Evolutionary conservation across 306 rosid species (phyloP).

Genomic region (Carpinus fangiana): DNA sequence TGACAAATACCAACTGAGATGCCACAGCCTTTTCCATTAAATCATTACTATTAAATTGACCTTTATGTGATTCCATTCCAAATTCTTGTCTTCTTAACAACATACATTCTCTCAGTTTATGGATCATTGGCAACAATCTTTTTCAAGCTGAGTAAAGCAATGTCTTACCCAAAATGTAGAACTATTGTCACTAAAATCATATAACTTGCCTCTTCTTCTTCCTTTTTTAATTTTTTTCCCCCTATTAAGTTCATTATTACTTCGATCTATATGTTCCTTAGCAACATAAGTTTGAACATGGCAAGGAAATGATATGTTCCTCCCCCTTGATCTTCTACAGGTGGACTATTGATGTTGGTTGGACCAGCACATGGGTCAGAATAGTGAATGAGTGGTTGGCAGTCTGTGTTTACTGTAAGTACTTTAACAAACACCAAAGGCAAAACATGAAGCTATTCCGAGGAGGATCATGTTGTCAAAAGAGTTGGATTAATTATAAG

Average conservation of each 20-base stretch:
- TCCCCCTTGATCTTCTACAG: conserved; percentile 38
- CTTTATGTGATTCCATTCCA: not conserved
- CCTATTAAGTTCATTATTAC: not conserved
- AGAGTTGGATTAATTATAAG: not conserved
- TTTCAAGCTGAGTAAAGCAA: not conserved
- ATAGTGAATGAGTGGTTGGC: conserved; percentile 95
- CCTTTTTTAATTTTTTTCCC: not conserved
- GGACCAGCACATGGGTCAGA: conserved; percentile 98
- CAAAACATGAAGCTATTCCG: not conserved
- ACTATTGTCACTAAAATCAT: not conserved
- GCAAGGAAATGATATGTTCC: conserved; percentile 10
- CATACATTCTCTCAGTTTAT: not conserved
- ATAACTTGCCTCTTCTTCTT: not conserved
- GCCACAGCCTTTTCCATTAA: not conserved
- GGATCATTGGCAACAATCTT: not conserved
- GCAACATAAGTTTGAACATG: not conserved
- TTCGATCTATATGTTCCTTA: not conserved
- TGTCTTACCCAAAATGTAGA: not conserved
- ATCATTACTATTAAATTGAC: not conserved
- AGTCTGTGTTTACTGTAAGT: conserved; percentile 89
- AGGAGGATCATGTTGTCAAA: not conserved
- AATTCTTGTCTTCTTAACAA: not conserved
- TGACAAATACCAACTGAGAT: conserved; percentile 13
- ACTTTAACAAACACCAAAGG: not conserved
- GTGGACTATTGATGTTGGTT: conserved; percentile 96